Conservation (phyloP, 345 rosid species). For the Euclidium syriacum region DNA sequence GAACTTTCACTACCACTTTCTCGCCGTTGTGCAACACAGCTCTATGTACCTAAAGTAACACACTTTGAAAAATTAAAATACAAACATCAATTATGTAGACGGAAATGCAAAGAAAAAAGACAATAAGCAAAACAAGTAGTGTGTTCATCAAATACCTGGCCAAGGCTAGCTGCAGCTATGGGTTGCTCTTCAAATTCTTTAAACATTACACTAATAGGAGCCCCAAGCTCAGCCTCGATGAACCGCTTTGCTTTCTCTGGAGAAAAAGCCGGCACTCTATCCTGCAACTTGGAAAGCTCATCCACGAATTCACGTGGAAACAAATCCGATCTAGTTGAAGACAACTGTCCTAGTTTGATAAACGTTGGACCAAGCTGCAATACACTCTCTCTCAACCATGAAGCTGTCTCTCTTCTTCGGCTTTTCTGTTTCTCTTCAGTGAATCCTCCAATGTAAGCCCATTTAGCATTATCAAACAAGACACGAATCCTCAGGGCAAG, state of each 20-base stretch:
- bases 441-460: constrained; percentile 76
- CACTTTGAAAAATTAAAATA: constrained; percentile 29
- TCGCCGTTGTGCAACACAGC: constrained; percentile 89
- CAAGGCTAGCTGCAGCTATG: constrained; percentile 99
- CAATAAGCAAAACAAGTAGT: not conserved
- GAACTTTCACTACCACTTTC: constrained; percentile 87
- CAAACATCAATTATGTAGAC: constrained; percentile 25
- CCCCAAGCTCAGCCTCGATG: constrained; percentile 74
- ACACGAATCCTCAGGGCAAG: constrained; percentile 64
- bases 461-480: constrained; percentile 76
- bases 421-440: constrained; percentile 82
- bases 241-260: constrained; percentile 71
- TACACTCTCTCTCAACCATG: constrained; percentile 81
- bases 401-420: constrained; percentile 66
- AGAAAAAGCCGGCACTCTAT: constrained; percentile 93
- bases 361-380: constrained; percentile 98
- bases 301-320: constrained; percentile 90
- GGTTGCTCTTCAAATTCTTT: constrained; percentile 87
- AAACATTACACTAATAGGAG: constrained; percentile 56
- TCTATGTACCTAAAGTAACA: constrained; percentile 65
- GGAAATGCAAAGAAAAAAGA: not conserved
- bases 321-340: constrained; percentile 89
- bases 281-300: constrained; percentile 98
- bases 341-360: constrained; percentile 90
- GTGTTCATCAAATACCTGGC: constrained; percentile 69